Evolutionary conservation across 106 monocot species (phyloP).

Genomic region (Chionographis japonica): DNA sequence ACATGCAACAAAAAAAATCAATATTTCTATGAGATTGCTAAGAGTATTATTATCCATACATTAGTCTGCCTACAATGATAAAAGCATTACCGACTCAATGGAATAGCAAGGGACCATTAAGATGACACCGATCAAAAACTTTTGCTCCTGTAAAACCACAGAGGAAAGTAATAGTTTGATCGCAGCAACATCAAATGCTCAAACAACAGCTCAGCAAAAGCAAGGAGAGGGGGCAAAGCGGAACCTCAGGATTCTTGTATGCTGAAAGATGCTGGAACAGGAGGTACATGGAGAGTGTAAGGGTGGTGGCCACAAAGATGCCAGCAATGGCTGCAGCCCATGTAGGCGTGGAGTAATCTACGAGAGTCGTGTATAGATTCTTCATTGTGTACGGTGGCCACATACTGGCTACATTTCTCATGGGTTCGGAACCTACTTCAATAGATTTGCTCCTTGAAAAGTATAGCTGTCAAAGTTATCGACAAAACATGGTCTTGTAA

Average conservation of each 20-base stretch:
- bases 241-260: conserved; percentile 66
- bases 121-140: conserved; percentile 63
- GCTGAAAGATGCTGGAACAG: conserved; percentile 52
- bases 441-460: too few relatives aligned
- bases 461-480: too few relatives aligned
- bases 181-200: not conserved
- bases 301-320: conserved; percentile 23
- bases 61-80: too few relatives aligned
- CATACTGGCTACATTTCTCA: too few relatives aligned
- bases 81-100: conserved; percentile 49
- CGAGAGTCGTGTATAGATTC: conserved; percentile 8
- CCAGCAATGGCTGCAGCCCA: conserved; percentile 36
- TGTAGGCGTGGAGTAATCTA: conserved; percentile 18
- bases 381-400: not conserved
- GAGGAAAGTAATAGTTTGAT: not conserved
- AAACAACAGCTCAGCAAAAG: not conserved
- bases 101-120: conserved; percentile 72
- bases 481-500: too few relatives aligned
- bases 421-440: too few relatives aligned
- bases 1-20: too few relatives aligned
- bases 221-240: conserved; percentile 1
- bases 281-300: conserved; percentile 48
- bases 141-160: conserved; percentile 45
- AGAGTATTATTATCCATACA: too few relatives aligned
- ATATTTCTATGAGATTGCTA: too few relatives aligned